Evolutionary conservation across 208 protist genomes (phyloP).

Genomic region (Trichomonas vaginalis): DNA sequence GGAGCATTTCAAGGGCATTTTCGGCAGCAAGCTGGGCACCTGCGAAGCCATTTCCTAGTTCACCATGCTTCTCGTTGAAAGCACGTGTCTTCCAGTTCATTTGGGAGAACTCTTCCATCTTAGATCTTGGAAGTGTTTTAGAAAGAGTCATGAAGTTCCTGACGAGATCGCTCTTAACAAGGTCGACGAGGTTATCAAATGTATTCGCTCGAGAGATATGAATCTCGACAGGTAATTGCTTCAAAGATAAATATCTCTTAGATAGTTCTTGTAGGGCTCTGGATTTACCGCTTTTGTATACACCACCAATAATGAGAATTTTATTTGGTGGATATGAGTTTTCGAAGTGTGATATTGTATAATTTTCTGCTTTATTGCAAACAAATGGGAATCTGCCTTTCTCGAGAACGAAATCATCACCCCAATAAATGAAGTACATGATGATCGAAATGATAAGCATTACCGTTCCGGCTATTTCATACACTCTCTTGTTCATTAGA

Average conservation of each 20-base stretch:
- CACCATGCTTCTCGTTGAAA: neutral
- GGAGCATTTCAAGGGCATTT: neutral
- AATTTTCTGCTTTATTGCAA: neutral
- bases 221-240: neutral
- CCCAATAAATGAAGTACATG: neutral
- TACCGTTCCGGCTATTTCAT: neutral
- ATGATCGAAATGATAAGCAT: neutral
- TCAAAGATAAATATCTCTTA: neutral
- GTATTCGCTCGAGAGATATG: neutral
- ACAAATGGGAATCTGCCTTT: neutral
- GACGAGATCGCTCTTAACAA: neutral
- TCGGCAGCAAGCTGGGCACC: neutral
- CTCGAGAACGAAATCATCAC: neutral
- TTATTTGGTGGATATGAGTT: neutral
- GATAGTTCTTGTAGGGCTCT: neutral
- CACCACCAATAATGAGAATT: neutral
- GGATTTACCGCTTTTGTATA: neutral
- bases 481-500: neutral
- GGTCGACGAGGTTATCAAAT: neutral
- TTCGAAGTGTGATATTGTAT: neutral
- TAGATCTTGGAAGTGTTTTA: neutral
- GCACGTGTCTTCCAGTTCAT: neutral
- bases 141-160: neutral
- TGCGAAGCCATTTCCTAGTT: neutral
- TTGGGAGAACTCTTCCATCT: neutral